Percentiles rank a stretch among this genome's conserved stretches.
Evolutionary conservation across 1,284 basidiomycete genomes (phyloP).

Genomic region (Fomitopsis betulina): DNA sequence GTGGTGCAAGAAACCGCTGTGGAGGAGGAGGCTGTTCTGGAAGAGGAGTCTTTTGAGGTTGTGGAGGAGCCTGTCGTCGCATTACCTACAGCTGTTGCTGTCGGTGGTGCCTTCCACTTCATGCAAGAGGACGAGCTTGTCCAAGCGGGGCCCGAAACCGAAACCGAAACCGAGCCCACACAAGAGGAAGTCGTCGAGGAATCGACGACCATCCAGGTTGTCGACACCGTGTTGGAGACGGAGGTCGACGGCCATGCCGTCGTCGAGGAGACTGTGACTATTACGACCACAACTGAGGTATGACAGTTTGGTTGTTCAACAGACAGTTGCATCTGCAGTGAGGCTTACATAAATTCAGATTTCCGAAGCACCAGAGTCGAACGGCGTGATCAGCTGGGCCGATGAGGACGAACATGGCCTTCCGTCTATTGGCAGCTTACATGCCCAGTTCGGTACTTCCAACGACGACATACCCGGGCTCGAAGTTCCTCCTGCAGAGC

Average conservation of each 20-base stretch:
- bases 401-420: constrained; percentile 43
- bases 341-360: constrained; percentile 11
- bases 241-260: constrained; percentile 21
- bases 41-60: constrained; percentile 7
- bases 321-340: neutral
- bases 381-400: constrained; percentile 39
- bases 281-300: constrained; percentile 25
- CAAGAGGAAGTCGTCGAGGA: constrained; percentile 13
- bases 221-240: constrained; percentile 19
- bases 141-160: constrained; percentile 20
- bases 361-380: constrained; percentile 40
- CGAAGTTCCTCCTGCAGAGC: constrained; percentile 18
- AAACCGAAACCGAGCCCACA: constrained; percentile 8
- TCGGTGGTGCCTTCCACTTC: constrained; percentile 62
- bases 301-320: neutral
- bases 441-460: constrained; percentile 38
- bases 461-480: constrained; percentile 42
- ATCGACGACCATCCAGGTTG: constrained; percentile 22
- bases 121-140: constrained; percentile 75
- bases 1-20: constrained; percentile 15
- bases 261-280: constrained; percentile 21
- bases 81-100: constrained; percentile 31
- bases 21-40: constrained; percentile 9
- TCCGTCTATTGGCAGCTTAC: constrained; percentile 35
- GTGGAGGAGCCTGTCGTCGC: constrained; percentile 29